Base-by-base conservation (phyloP, 257 asterid species). In the Capsicum pubescens region DNA sequence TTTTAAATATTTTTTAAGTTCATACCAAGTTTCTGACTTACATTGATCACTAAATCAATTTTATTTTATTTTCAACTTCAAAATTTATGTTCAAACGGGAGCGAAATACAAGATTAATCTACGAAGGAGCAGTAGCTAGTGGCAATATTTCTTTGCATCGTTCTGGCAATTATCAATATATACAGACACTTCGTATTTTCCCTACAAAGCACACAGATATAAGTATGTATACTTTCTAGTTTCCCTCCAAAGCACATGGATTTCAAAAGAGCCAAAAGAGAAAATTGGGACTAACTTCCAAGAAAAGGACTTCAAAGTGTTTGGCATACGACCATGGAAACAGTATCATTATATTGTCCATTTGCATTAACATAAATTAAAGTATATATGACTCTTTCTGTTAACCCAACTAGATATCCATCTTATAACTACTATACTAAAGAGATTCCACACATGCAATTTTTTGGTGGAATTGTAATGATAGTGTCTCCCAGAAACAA, bases 391-490 rank as follows among this genome's bases (percentile, higher is more conserved):
- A 76, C 46, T 52, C 64, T 26, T 77, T 77, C 48, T 9, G 81
- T 54, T 77, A 77, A 77, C 48, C 48, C 57, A 77, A 77, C 81
- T 6, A 76, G 81, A 76, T 76, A 21, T 52, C 48, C 63, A 54
- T 77, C 64, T 77, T 54, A 79, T 46, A 80, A 70, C 83, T 80
- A 8, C 32, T 26, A 21, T 13, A 12, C 21, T 7, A 54, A 14
- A 82, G 70, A 80, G 11, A 50, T 36, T 35, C 80, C 56, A 50
- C 79, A 85, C 36, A 63, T 68, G 86, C 70, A 70, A 85, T 57
- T 83, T 88, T 35, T 39, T 36, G 83, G 93, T 92, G 92, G 94
- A 87, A 81, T 83, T 87, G 90, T 89, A 90, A 92, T 90, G 89
- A 92, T 92, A 84, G 68, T 89, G 92, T 87, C 85, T 84, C 90